These are phyloP conservation scores for Taphrina pruni DNA, from an alignment of 1,139 yeast species.

Conservation along the genomic window DNA sequence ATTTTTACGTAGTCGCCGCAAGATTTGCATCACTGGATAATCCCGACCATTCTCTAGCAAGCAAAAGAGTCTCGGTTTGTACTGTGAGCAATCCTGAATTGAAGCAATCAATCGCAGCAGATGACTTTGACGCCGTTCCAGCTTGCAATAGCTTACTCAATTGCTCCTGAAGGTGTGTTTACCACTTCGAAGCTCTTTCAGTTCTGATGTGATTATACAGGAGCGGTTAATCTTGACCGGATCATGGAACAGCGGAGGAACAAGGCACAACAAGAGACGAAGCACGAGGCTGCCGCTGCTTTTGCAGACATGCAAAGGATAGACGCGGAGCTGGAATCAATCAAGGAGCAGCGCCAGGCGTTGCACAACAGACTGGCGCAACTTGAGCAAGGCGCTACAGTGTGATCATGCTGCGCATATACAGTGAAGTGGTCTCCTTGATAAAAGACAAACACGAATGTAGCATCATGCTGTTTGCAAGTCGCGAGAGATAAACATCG, in stretches of 20 bases:
- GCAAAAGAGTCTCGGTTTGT: too few relatives aligned
- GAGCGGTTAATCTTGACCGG: slow-evolving; percentile 4
- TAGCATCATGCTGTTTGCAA: neutral
- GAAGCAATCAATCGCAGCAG: too few relatives aligned
- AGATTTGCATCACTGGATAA: too few relatives aligned
- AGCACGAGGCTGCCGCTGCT: slow-evolving; percentile 9
- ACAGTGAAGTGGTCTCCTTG: neutral
- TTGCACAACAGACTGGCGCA: neutral
- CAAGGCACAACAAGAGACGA: neutral
- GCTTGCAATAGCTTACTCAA: slow-evolving; percentile 25
- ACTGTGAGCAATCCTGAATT: too few relatives aligned
- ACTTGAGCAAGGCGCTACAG: neutral
- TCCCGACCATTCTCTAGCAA: too few relatives aligned
- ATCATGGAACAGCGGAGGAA: slow-evolving; percentile 2
- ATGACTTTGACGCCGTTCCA: slow-evolving; percentile 29
- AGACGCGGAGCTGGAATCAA: neutral
- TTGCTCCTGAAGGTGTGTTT: slow-evolving; percentile 26
- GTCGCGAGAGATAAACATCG: neutral
- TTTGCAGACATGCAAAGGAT: slow-evolving; percentile 16
- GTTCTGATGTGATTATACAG: neutral
- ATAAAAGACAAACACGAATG: neutral
- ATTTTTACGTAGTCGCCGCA: too few relatives aligned
- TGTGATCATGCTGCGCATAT: neutral
- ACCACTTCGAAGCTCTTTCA: neutral
- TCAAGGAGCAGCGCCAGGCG: neutral